Evolutionary conservation across 1,139 yeast genomes (phyloP).

Genomic region (Diutina neorugosa): DNA sequence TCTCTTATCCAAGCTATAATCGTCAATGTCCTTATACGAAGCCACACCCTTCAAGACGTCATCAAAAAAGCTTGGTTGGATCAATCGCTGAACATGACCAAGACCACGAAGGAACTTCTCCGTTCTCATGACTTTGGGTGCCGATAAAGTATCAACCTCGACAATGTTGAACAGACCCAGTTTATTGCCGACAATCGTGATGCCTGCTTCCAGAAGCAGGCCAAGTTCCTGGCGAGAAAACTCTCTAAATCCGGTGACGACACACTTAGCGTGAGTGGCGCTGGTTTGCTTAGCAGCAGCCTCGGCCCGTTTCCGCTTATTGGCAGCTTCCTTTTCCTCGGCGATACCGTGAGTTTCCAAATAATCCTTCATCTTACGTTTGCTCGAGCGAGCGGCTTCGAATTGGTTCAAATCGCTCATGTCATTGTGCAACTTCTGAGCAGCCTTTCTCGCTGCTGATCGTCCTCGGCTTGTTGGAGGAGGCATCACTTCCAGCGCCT

Average conservation of each 20-base stretch:
- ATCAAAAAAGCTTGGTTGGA: constrained; percentile 35
- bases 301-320: neutral
- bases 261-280: constrained; percentile 7
- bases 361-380: constrained; percentile 25
- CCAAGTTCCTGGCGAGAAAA: constrained; percentile 25
- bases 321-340: constrained; percentile 5
- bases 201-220: constrained; percentile 20
- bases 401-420: constrained; percentile 56
- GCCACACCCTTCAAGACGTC: constrained; percentile 23
- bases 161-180: constrained; percentile 14
- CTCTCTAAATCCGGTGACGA: constrained; percentile 48
- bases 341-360: constrained; percentile 20
- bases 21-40: constrained; percentile 16
- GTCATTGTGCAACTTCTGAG: constrained; percentile 41
- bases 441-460: neutral
- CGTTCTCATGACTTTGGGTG: constrained; percentile 73
- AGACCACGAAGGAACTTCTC: constrained; percentile 60
- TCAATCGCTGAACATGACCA: constrained; percentile 23
- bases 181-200: constrained; percentile 20
- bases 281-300: constrained; percentile 1
- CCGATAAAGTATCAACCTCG: constrained; percentile 40
- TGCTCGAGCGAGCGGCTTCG: constrained; percentile 33
- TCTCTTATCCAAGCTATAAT: constrained; percentile 26
- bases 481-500: neutral
- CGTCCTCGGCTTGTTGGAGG: constrained; percentile 1